phyloP scores from a whole-genome alignment of 2,329 filamentous ascomycete genomes.

The Ceratocystis destructans region DNA sequence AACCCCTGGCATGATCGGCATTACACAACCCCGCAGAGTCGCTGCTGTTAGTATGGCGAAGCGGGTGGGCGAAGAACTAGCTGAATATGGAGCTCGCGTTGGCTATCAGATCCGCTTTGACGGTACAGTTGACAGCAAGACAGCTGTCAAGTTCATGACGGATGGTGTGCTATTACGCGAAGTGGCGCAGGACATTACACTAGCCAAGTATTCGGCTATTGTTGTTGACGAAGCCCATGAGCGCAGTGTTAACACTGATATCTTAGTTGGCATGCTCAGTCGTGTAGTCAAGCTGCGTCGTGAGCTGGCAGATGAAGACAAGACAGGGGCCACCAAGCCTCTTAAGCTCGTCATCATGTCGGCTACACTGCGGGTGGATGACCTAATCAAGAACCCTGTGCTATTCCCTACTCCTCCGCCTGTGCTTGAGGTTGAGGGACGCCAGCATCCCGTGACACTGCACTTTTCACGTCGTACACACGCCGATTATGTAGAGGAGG shows the following conservation, averaged over 20 bases:
- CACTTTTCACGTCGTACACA: constrained; percentile 78
- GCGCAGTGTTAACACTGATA: constrained; percentile 92
- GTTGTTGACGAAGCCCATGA: constrained; percentile 97
- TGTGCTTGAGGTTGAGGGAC: constrained; percentile 76
- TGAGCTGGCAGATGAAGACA: constrained; percentile 58
- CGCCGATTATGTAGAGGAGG: constrained; percentile 81
- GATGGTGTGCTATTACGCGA: constrained; percentile 91
- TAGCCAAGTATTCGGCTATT: constrained; percentile 83
- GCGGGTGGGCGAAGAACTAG: constrained; percentile 75
- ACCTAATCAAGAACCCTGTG: constrained; percentile 71
- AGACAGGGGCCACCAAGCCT: constrained; percentile 46
- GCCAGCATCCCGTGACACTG: constrained; percentile 77
- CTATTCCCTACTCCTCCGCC: constrained; percentile 70
- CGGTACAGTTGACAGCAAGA: constrained; percentile 63
- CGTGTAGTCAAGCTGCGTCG: constrained; percentile 75
- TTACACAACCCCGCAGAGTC: constrained; percentile 89
- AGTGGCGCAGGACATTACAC: constrained; percentile 72
- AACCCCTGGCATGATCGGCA: constrained; percentile 81
- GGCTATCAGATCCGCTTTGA: constrained; percentile 95
- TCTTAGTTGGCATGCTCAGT: constrained; percentile 93
- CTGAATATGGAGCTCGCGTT: constrained; percentile 60
- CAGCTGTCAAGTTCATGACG: constrained; percentile 96
- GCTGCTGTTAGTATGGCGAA: constrained; percentile 95
- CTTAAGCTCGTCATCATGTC: constrained; percentile 97
- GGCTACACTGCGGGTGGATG: constrained; percentile 78